Evolutionary conservation across 2,329 filamentous ascomycete species (phyloP), one percentile per base, ranked within the genome.

Genomic region (Pestalotiopsis fici): DNA sequence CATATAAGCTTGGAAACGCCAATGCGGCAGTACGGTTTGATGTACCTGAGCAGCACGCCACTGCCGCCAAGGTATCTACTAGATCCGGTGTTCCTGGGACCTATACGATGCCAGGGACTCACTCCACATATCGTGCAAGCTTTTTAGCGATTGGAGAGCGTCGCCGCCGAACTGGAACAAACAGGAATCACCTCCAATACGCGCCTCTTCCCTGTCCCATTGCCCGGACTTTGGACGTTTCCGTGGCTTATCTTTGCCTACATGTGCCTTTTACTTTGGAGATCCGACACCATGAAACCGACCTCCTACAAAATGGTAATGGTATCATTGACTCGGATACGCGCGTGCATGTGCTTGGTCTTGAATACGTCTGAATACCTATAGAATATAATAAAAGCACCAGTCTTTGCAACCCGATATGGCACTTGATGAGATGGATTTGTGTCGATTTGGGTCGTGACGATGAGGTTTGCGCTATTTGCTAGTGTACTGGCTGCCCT

Each of bases 401-500:
- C 11, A 37, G 28, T 23, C 35, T 47, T 43, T 64, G 21, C 18
- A 25, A 15, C 47, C 43, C 7, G 3, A n/a, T 54, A 31, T 56
- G 3, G 11, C 25, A 11, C 13, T 64, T 55, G 5, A 13, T 64
- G 9, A 57, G 31, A 31, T 65, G 54, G 43, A 28, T 54, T 28
- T 28, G 54, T 57, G 31, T n/a, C 54, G 54, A 28, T 65, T 21
- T 21, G 6, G 31, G 21, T 27, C 54, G 27, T 65, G 55, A 43
- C 59, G 54, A 76, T 76, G 74, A 70, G 70, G 59, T 59, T 72
- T 66, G 57, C 59, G 55, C 13, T 70, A 25, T 47, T 76, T 64
- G 63, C 70, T 50, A 66, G 69, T 70, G 62, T 73, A 39, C 64
- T 76, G 54, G 70, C 74, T 74, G 70, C 75, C 74, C 75, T 78